Base-by-base conservation (phyloP, 148 eudicot genomes). In the Drosera capensis region DNA sequence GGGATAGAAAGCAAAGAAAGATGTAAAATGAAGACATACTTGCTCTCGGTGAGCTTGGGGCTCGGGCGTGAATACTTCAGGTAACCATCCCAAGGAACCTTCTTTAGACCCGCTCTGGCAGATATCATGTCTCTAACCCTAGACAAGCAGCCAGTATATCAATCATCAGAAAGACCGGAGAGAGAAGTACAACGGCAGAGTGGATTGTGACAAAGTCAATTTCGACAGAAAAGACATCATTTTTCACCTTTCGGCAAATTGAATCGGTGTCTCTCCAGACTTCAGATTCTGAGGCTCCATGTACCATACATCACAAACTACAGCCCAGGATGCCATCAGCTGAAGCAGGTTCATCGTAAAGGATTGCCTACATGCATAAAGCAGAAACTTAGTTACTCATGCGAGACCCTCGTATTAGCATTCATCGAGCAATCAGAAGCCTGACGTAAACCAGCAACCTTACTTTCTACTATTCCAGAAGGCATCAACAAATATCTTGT, bases 321-420 rank as follows among this genome's bases (percentile, higher is more conserved):
- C 94, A 62, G 95, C 99, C 99, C 99, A 92, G 3, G 99, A 92
- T 14, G 95, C 72, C 99, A 92, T 92, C 41, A 92, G 79, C 77
- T 85, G 99, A 65, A 92, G 73, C 51, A 85, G 67, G 65, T 92
- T 95, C 55, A 21, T 92, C 40, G 99, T 92, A 58, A 92, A 92
- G 31, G 99, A 92, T 57, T 81, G 99, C 58, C 95, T 92, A 86
- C 58, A 65, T 14, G 41, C 29, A 49, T 23, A 44, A 24, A 26
- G 23, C 8, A 42, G 21, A 46, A 35, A 43, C 20, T 20, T 11
- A 20, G 45, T 19, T n/a, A n/a, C n/a, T n/a, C n/a, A n/a, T n/a
- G n/a, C n/a, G n/a, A n/a, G n/a, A n/a, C n/a, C n/a, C n/a, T n/a
- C n/a, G n/a, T n/a, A n/a, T n/a, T n/a, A n/a, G n/a, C n/a, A n/a